Conservation (phyloP, 169 alveolate species). For the Cryptosporidium sp. region DNA sequence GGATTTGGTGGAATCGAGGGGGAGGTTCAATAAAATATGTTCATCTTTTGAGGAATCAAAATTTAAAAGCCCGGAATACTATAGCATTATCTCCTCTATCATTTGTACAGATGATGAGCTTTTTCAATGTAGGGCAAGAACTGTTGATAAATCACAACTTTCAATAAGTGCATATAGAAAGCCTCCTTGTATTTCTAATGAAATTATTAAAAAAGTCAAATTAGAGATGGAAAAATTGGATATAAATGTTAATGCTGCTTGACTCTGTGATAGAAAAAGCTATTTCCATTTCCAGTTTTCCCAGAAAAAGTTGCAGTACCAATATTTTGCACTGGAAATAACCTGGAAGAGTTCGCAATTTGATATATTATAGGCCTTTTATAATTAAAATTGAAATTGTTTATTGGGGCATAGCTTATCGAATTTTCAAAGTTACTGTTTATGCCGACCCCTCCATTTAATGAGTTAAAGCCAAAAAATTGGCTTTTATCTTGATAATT, state of each 20-base stretch:
- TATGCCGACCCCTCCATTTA: background rate
- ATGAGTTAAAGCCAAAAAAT: background rate
- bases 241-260: background rate
- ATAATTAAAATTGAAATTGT: background rate
- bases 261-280: background rate
- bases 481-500: background rate
- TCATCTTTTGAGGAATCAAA: background rate
- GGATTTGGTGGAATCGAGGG: slow-evolving; percentile 56
- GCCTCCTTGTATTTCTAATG: slow-evolving; percentile 55
- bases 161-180: slow-evolving; percentile 38
- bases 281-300: background rate
- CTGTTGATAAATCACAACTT: background rate
- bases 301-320: background rate
- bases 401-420: background rate
- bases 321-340: slow-evolving; percentile 6
- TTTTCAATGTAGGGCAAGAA: slow-evolving; percentile 54
- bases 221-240: slow-evolving; percentile 45
- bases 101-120: slow-evolving; percentile 45
- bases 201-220: slow-evolving; percentile 36
- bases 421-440: background rate
- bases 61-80: slow-evolving; percentile 23
- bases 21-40: slow-evolving; percentile 36
- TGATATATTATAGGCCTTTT: background rate
- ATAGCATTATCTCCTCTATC: slow-evolving; percentile 58
- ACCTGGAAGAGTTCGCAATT: background rate